phyloP scores from a whole-genome alignment of 495 filamentous ascomycete species.

The Penicillium cataractarum region DNA sequence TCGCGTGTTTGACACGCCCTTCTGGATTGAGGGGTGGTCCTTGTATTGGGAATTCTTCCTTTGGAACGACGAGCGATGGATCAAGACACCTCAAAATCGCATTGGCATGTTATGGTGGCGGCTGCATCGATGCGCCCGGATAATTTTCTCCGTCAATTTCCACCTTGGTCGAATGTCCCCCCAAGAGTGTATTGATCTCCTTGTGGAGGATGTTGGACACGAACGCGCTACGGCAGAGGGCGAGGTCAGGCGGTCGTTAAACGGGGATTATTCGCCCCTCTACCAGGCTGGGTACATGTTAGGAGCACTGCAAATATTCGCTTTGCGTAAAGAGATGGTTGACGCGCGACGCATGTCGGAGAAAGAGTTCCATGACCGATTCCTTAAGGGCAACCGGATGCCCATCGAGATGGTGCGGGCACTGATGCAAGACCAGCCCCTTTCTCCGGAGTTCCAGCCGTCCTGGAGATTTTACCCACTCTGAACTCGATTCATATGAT shows the following conservation, averaged over 20 bases:
- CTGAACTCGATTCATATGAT: background rate
- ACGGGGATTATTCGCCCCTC: conserved; percentile 50
- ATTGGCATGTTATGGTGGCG: conserved; percentile 54
- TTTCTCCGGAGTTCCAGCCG: conserved; percentile 11
- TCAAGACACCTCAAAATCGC: conserved; percentile 46
- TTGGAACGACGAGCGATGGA: conserved; percentile 45
- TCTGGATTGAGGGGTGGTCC: conserved; percentile 59
- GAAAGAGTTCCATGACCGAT: conserved; percentile 52
- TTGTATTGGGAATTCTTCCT: conserved; percentile 55
- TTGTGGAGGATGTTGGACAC: conserved; percentile 46
- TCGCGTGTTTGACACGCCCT: conserved; percentile 52
- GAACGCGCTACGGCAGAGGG: conserved; percentile 59
- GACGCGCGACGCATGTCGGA: conserved; percentile 35
- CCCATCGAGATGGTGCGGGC: conserved; percentile 56
- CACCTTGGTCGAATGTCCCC: conserved; percentile 51
- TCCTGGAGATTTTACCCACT: conserved; percentile 25
- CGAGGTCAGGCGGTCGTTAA: conserved; percentile 53
- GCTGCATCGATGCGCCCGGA: conserved; percentile 58
- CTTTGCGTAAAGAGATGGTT: conserved; percentile 44
- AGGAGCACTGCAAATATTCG: conserved; percentile 51
- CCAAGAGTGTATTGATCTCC: conserved; percentile 52
- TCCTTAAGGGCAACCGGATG: conserved; percentile 51
- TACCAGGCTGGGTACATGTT: conserved; percentile 59
- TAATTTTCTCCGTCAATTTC: conserved; percentile 55
- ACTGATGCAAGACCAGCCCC: conserved; percentile 29